Base-by-base conservation (phyloP, 139 green algal species). In the Picochlorum sp. region DNA sequence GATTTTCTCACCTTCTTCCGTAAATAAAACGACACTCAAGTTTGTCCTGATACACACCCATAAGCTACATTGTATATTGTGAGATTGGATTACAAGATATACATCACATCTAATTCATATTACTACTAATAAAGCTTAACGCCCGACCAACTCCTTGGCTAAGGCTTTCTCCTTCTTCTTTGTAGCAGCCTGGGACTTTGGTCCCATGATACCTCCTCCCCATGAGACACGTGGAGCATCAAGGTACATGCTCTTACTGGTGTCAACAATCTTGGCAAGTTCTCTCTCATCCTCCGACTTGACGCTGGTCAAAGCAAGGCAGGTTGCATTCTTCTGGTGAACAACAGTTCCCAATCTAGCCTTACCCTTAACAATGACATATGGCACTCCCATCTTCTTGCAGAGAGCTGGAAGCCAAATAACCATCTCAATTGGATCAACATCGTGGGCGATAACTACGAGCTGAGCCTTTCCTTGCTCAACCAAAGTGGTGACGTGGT, bases 291-390 rank as follows among this genome's bases (percentile, higher is more conserved):
- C 94, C 84, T 98, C 91, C 68, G 90, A 89, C 83, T 97, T 96
- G 23, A 99, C 90, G 5, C 68, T 76, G 6, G 94, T 98, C 65
- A 99, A 62, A 8, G 77, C 81, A 74, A 98, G 79, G 20, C 34
- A 88, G 10, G 94, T 91, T 30, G 94, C 94, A 30, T 80, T 98
- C 87, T 98, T 98, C 85, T 98, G 88, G 90, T 99, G 94, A 67
- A 99, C 94, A 7, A 99, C 75, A 11, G 76, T 75, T 30, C 90
- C 90, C 69, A 97, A 78, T 71, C 90, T 85, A 23, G 90, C 86
- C 81, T 95, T 95, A 74, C 87, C 82, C 92, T 99, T 99, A 76
- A 99, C 89, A 70, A 99, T 99, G 80, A 81, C 83, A 85, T 98
- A 99, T 23, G 94, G 94, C 55, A 99, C 88, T 66, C 85, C 86